These are phyloP conservation scores for Neocucurbitaria cava DNA, from an alignment of 2,329 filamentous ascomycete genomes.

Conservation along the genomic window DNA sequence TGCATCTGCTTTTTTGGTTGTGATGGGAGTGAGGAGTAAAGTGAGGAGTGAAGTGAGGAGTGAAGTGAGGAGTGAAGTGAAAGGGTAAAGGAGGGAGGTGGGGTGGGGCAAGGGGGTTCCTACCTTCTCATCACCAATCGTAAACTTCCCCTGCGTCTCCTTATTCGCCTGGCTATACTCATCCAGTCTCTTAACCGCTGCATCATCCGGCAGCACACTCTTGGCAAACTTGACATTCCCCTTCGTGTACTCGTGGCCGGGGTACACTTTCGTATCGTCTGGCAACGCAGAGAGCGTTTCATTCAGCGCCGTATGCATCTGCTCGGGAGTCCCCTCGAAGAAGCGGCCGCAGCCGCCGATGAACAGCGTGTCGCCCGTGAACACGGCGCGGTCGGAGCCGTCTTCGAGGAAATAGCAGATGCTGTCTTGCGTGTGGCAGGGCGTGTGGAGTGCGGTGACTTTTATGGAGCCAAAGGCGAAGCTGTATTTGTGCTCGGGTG, in stretches of 20 bases:
- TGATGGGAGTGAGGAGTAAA: no score
- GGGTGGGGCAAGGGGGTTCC: no score
- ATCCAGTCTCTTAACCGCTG: conserved; percentile 75
- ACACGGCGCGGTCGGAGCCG: conserved; percentile 77
- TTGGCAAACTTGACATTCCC: conserved; percentile 88
- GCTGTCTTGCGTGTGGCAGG: conserved; percentile 97
- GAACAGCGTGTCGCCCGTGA: conserved; percentile 96
- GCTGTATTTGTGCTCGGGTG: conserved; percentile 75
- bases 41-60: no score
- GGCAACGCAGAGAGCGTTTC: conserved; percentile 80
- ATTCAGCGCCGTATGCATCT: conserved; percentile 92
- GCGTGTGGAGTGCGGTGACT: conserved; percentile 89
- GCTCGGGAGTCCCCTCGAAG: conserved; percentile 86
- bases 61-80: no score
- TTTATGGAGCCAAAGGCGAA: conserved; percentile 86
- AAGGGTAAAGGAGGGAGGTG: no score
- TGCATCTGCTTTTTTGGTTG: no score
- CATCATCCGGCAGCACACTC: conserved; percentile 74
- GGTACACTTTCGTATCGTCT: conserved; percentile 90
- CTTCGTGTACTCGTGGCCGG: conserved; percentile 98
- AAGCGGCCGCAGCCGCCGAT: conserved; percentile 94
- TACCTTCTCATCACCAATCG: conserved; percentile 96
- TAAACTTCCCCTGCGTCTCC: conserved; percentile 94
- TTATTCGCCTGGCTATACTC: conserved; percentile 79
- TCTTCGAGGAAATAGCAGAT: conserved; percentile 96